Conservation (phyloP, 108 stramenopile species). For the Conticribra guillardii region DNA sequence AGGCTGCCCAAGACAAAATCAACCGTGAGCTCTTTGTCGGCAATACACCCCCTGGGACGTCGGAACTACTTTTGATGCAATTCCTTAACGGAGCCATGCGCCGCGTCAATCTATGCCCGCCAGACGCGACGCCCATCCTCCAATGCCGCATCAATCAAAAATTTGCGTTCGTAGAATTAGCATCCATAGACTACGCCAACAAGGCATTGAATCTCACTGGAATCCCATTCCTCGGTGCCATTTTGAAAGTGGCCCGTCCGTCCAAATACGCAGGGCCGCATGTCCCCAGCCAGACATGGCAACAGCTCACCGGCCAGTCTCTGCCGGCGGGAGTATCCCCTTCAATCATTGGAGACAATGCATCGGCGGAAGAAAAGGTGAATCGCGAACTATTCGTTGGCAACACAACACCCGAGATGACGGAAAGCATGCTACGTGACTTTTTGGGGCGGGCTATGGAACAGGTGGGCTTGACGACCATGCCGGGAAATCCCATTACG, state of each 20-base stretch:
- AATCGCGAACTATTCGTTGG: constrained; percentile 92
- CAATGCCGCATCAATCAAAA: constrained; percentile 84
- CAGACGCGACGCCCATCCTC: constrained; percentile 75
- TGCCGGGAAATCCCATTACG: constrained; percentile 87
- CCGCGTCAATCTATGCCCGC: constrained; percentile 68
- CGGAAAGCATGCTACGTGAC: constrained; percentile 82
- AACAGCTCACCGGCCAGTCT: constrained; percentile 85
- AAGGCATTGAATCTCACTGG: constrained; percentile 84
- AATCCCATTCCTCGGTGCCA: constrained; percentile 90
- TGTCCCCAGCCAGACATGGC: constrained; percentile 78
- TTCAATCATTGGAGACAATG: constrained; percentile 52
- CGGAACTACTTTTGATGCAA: constrained; percentile 80
- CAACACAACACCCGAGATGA: constrained; percentile 94
- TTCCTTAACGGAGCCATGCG: constrained; percentile 95
- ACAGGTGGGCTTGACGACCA: constrained; percentile 79
- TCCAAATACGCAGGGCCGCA: constrained; percentile 89
- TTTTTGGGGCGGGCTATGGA: constrained; percentile 88
- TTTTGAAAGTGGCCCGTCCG: constrained; percentile 89
- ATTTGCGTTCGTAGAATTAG: constrained; percentile 92
- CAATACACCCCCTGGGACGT: constrained; percentile 91
- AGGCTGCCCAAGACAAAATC: constrained; percentile 77
- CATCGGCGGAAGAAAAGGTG: constrained; percentile 78
- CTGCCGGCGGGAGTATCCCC: constrained; percentile 58
- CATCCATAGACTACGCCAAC: constrained; percentile 76
- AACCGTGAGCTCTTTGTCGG: constrained; percentile 94